Evolutionary conservation across 192 early-diverging fungal species (phyloP), one percentile per base, ranked within the genome.

Genomic region (Podila verticillata): DNA sequence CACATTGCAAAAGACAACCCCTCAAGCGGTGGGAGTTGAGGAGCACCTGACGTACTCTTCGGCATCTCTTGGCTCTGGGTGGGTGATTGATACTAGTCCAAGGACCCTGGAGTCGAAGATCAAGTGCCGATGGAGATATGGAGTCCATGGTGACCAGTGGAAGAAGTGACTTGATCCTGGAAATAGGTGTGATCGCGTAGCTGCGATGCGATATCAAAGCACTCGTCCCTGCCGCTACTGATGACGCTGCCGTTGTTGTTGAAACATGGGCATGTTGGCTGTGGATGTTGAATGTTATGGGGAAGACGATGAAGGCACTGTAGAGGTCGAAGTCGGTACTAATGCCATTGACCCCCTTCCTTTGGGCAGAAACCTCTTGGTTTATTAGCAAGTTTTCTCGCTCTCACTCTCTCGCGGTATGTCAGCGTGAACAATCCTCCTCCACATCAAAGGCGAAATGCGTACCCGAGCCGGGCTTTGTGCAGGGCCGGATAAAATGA

Each of bases 271-370:
- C 22, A 36, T 49, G 12, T 29, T 20, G 7, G 74, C 68, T 35
- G 63, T 70, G 4, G 63, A 65, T 17, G 67, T 70, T 22, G 56
- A 12, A 15, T 65, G 62, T 22, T 63, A 70, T 39, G 68, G 67
- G 28, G 66, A 20, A 10, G 35, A 22, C 4, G 35, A 34, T 4
- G 66, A 15, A 13, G 19, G 48, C 20, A 15, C 7, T 24, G 31
- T 26, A 5, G 12, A 13, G 19, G 28, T 51, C 49, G 20, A 4
- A 10, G 19, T 48, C 3, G 22, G n/a, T n/a, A n/a, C n/a, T n/a
- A n/a, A n/a, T n/a, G n/a, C n/a, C n/a, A n/a, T n/a, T n/a, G n/a
- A n/a, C n/a, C n/a, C n/a, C n/a, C n/a, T n/a, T n/a, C n/a, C n/a
- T n/a, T n/a, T n/a, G n/a, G n/a, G n/a, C n/a, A n/a, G n/a, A n/a